A percentile compares a stretch with the other conserved stretches of the same genome.
These are phyloP conservation scores for Sordariomycetes sp. DNA, from an alignment of 2,329 filamentous ascomycete genomes.

Conservation along the genomic window DNA sequence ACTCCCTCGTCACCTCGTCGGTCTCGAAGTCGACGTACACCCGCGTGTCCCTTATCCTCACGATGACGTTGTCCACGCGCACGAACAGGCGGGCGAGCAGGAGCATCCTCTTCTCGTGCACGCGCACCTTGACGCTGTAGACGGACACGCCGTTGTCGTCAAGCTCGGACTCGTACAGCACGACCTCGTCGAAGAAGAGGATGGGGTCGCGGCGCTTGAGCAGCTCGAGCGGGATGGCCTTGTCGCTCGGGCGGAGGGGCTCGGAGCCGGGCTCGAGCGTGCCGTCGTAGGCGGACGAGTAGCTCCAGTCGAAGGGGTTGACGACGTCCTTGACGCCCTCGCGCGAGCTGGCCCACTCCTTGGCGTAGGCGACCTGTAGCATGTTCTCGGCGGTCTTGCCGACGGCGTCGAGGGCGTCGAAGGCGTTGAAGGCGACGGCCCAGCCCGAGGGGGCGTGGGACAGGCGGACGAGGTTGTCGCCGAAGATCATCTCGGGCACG, in stretches of 20 bases:
- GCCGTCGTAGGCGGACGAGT: conserved; percentile 79
- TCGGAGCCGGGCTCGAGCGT: conserved; percentile 33
- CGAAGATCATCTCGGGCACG: conserved; percentile 98
- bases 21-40: conserved; percentile 83
- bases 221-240: conserved; percentile 70
- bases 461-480: conserved; percentile 77
- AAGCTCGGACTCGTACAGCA: conserved; percentile 94
- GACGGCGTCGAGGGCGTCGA: conserved; percentile 78
- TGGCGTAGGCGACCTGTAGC: conserved; percentile 88
- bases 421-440: conserved; percentile 72
- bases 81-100: conserved; percentile 83
- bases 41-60: conserved; percentile 80
- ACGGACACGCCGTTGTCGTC: conserved; percentile 95
- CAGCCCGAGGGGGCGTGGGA: conserved; percentile 66
- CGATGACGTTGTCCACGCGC: conserved; percentile 80
- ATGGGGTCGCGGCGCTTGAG: conserved; percentile 87
- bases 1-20: conserved; percentile 75
- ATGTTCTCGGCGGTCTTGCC: conserved; percentile 89
- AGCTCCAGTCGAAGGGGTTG: conserved; percentile 97
- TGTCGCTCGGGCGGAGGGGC: conserved; percentile 17
- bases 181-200: conserved; percentile 90
- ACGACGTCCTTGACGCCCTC: conserved; percentile 89
- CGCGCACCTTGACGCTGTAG: conserved; percentile 80
- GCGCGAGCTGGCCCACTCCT: conserved; percentile 61
- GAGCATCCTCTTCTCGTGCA: conserved; percentile 83